Conservation (phyloP, 257 asterid species). For the Solanum virginianum region DNA sequence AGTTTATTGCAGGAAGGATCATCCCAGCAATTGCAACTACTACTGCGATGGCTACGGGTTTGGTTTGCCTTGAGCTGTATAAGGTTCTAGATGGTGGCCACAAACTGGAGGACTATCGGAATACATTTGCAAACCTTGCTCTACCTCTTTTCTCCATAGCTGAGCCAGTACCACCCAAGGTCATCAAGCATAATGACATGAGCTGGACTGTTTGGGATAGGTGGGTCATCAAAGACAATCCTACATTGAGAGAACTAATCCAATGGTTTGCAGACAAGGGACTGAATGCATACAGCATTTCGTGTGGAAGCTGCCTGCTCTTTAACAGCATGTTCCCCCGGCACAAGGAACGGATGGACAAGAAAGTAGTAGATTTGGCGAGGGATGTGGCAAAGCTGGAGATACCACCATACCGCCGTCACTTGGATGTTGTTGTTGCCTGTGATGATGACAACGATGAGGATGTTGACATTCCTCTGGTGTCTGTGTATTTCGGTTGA, state of each 20-base stretch:
- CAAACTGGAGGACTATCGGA: constrained; percentile 81
- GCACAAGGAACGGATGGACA: constrained; percentile 85
- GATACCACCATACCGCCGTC: constrained; percentile 53
- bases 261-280: constrained; percentile 73
- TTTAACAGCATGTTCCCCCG: constrained; percentile 73
- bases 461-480: constrained; percentile 73
- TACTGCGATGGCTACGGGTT: constrained; percentile 88
- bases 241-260: constrained; percentile 61
- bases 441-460: constrained; percentile 88
- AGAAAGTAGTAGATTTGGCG: constrained; percentile 49
- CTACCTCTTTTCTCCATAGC: constrained; percentile 86
- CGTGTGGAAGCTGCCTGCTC: constrained; percentile 73
- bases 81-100: constrained; percentile 67
- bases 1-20: constrained; percentile 84
- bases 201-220: constrained; percentile 97
- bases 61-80: constrained; percentile 84
- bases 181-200: constrained; percentile 52
- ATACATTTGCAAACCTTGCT: constrained; percentile 83
- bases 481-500: constrained; percentile 61
- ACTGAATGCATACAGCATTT: constrained; percentile 67
- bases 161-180: constrained; percentile 73
- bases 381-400: constrained; percentile 75
- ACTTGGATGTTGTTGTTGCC: constrained; percentile 70
- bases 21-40: constrained; percentile 91
- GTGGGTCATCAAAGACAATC: constrained; percentile 56